Evolutionary conservation across 306 rosid species (phyloP), one percentile per base, ranked within the genome.

Genomic region (Gillenia trifoliata): DNA sequence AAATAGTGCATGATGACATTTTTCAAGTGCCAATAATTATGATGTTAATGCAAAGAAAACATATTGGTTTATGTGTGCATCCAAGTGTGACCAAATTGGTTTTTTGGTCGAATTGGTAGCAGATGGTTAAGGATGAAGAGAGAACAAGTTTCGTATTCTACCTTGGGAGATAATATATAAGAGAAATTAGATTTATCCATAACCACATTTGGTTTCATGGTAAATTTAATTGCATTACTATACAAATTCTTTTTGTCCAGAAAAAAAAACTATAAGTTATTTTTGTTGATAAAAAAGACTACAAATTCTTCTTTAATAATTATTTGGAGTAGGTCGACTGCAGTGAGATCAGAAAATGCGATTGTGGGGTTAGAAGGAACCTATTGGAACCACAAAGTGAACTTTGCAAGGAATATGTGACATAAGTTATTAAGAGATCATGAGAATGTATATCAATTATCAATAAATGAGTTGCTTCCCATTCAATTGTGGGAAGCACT

Each of bases 401-500:
- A n/a, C 7, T 17, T 1, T 2, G 11, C 25, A 25, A 22, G 33
- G 19, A 23, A 11, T 57, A 11, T 54, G 63, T 57, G 16, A 29
- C 33, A 29, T 19, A 29, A 61, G 66, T 61, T 61, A 61, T 8
- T 17, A 61, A 26, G 66, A 61, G 40, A 61, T 61, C 40, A 61
- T 61, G 66, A 61, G 22, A 16, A 15, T 54, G 6, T 1, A 54
- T n/a, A 8, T 54, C 60, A 54, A 7, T 22, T 7, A 29, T 16
- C 66, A 61, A 61, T 61, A 30, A 30, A 1, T 41, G 56, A 49
- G 50, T n/a, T 11, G 23, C 59, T 49, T 56, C 59, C 65, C 43
- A 63, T 68, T 63, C 66, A 61, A 29, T 68, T 64, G 82, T 82
- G 86, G 78, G 82, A 71, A 64, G 77, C 71, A 82, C 83, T 82